These are phyloP conservation scores for Olyra latifolia DNA, from an alignment of 176 grass and related monocot genomes.

Conservation along the genomic window DNA sequence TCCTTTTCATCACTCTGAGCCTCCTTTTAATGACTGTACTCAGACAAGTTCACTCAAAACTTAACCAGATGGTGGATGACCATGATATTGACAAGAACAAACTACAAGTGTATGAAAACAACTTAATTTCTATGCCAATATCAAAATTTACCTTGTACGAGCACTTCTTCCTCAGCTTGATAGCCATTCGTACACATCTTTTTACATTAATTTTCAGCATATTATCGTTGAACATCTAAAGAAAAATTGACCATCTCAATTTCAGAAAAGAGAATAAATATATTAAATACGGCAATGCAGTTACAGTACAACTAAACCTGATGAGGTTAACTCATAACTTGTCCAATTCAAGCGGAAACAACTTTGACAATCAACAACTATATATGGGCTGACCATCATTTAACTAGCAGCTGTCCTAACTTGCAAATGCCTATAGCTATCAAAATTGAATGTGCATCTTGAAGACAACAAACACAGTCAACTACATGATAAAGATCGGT, in stretches of 20 bases:
- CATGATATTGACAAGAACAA: not conserved
- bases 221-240: constrained; percentile 99
- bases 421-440: not conserved
- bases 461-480: not conserved
- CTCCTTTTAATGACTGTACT: constrained; percentile 42
- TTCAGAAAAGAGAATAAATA: not conserved
- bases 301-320: not conserved
- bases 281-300: not conserved
- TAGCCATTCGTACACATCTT: constrained; percentile 79
- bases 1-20: constrained; percentile 34
- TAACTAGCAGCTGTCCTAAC: not conserved
- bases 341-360: not conserved
- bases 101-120: not conserved
- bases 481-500: not conserved
- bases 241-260: not conserved
- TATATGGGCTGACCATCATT: not conserved
- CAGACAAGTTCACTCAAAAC: constrained; percentile 13
- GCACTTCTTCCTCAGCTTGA: constrained; percentile 90
- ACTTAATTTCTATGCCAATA: not conserved
- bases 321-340: not conserved
- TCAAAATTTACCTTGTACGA: constrained; percentile 57
- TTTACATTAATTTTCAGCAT: constrained; percentile 90
- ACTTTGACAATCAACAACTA: not conserved
- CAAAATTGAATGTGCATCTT: not conserved
- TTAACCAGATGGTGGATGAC: not conserved